Evolutionary conservation across 805 yeast genomes (phyloP).

Genomic region (Lipomyces orientalis): DNA sequence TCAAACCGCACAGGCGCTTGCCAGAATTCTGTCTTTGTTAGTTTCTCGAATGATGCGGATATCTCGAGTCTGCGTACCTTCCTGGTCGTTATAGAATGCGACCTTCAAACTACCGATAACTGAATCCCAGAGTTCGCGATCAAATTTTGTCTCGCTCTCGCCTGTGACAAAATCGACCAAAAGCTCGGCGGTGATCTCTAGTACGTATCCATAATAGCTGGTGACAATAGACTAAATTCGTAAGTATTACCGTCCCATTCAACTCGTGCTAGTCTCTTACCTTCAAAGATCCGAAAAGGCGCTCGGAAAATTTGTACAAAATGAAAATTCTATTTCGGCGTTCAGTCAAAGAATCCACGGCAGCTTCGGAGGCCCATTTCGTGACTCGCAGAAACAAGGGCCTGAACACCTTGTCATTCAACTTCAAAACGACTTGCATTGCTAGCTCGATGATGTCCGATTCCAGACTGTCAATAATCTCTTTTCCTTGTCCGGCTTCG

Average conservation of each 20-base stretch:
- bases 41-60: neutral
- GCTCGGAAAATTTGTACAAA: conserved; percentile 75
- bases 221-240: conserved; percentile 81
- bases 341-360: conserved; percentile 57
- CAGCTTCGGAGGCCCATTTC: conserved; percentile 92
- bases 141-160: conserved; percentile 40
- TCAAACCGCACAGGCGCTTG: conserved; percentile 84
- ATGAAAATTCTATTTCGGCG: conserved; percentile 59
- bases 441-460: conserved; percentile 74
- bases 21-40: conserved; percentile 95
- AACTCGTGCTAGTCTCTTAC: conserved; percentile 7
- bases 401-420: conserved; percentile 91
- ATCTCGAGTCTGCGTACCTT: conserved; percentile 11
- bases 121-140: conserved; percentile 70
- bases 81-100: conserved; percentile 62
- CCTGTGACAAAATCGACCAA: conserved; percentile 54
- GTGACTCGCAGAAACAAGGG: conserved; percentile 86
- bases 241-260: neutral
- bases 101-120: conserved; percentile 73
- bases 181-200: conserved; percentile 70
- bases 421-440: conserved; percentile 78
- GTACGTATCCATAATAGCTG: conserved; percentile 79
- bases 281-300: conserved; percentile 56
- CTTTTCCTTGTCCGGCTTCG: conserved; percentile 53
- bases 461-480: conserved; percentile 82